Evolutionary conservation across 1,284 basidiomycete species (phyloP).

Genomic region (Sporisorium sorghi): DNA sequence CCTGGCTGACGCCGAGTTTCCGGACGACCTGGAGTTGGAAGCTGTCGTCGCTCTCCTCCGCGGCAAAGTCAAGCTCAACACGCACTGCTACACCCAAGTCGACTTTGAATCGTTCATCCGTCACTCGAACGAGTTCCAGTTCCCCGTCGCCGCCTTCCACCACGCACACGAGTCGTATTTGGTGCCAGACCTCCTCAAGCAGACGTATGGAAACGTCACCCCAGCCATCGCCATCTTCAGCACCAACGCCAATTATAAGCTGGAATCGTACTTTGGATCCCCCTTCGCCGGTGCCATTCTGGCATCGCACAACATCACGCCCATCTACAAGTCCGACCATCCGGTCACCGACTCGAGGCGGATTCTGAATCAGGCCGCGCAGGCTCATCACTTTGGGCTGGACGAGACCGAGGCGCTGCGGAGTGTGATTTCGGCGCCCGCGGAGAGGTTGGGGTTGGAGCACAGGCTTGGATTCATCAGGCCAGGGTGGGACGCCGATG

Average conservation of each 20-base stretch:
- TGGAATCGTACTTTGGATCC: conserved; percentile 84
- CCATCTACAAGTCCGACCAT: conserved; percentile 79
- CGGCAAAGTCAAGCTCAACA: conserved; percentile 76
- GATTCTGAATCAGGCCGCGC: conserved; percentile 85
- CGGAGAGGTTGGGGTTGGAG: conserved; percentile 79
- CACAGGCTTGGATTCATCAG: conserved; percentile 84
- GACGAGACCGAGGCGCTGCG: conserved; percentile 75
- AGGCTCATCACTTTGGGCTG: conserved; percentile 80
- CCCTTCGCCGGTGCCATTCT: conserved; percentile 86
- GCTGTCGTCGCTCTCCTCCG: conserved; percentile 86
- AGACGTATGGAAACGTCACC: conserved; percentile 73
- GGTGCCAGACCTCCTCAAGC: conserved; percentile 81
- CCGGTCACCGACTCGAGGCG: conserved; percentile 81
- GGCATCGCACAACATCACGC: conserved; percentile 76
- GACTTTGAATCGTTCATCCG: conserved; percentile 77
- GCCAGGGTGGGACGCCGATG: conserved; percentile 75
- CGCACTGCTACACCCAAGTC: conserved; percentile 72
- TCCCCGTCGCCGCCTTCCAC: conserved; percentile 76
- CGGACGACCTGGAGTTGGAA: conserved; percentile 84
- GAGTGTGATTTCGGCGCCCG: conserved; percentile 82
- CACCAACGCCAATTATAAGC: conserved; percentile 80
- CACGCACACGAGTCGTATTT: conserved; percentile 88
- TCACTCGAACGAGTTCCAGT: conserved; percentile 85
- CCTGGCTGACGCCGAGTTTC: conserved; percentile 75
- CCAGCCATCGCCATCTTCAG: conserved; percentile 83